These are phyloP conservation scores for Platanus orientalis DNA, from an alignment of 164 flowering plant species.

Conservation along the genomic window DNA sequence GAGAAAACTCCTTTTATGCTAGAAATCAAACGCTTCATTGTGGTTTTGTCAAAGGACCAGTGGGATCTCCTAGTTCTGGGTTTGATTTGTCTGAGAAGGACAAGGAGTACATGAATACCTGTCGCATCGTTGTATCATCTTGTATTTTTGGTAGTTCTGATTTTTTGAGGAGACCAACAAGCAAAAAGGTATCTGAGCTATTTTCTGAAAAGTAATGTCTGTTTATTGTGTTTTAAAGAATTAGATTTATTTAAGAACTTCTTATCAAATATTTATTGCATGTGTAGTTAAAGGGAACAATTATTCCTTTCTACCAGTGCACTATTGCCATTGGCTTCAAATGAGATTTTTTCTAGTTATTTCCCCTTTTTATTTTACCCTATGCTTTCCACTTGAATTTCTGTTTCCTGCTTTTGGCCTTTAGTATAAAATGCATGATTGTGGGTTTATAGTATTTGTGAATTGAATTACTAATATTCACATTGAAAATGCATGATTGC, in stretches of 20 bases:
- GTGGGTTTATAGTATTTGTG: too few relatives aligned
- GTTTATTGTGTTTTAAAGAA: background rate
- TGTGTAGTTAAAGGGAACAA: too few relatives aligned
- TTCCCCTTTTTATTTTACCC: background rate
- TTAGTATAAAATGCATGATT: too few relatives aligned
- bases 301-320: too few relatives aligned
- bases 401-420: too few relatives aligned
- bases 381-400: background rate
- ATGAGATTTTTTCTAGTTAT: background rate
- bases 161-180: constrained; percentile 79
- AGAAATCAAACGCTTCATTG: constrained; percentile 79
- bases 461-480: too few relatives aligned
- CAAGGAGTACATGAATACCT: constrained; percentile 55
- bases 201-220: background rate
- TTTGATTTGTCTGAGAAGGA: constrained; percentile 73
- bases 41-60: constrained; percentile 79
- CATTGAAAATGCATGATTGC: too few relatives aligned
- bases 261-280: background rate
- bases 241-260: background rate
- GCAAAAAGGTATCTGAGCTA: constrained; percentile 46
- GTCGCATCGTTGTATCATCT: constrained; percentile 78
- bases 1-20: constrained; percentile 75
- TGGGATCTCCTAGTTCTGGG: constrained; percentile 60
- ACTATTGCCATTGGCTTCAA: background rate
- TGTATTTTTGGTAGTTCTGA: constrained; percentile 97